These are phyloP conservation scores for Leccinum boreale DNA, from an alignment of 768 basidiomycete species.

Conservation along the genomic window DNA sequence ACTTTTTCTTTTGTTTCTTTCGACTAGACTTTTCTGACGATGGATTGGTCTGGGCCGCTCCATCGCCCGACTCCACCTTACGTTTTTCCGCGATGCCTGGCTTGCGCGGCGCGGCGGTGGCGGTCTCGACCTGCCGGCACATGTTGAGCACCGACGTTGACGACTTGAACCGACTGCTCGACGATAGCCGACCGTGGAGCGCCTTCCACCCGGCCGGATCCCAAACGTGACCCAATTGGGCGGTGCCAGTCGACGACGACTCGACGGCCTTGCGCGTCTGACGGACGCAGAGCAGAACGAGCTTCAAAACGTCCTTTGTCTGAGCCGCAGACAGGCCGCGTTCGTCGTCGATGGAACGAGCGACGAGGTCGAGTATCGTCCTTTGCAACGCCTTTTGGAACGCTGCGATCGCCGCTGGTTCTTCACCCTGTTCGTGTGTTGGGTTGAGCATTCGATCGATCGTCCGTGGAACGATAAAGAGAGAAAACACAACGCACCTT, in stretches of 20 bases:
- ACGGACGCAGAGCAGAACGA: slow-evolving; percentile 61
- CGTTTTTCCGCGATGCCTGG: slow-evolving; percentile 31
- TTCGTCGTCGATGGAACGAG: slow-evolving; percentile 47
- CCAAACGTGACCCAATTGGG: slow-evolving; percentile 45
- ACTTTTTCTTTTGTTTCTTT: slow-evolving; percentile 44
- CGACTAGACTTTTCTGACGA: slow-evolving; percentile 39
- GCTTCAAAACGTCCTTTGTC: slow-evolving; percentile 76
- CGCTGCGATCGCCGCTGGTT: slow-evolving; percentile 43
- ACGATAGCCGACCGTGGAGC: slow-evolving; percentile 44
- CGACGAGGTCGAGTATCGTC: slow-evolving; percentile 46
- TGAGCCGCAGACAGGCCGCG: slow-evolving; percentile 54
- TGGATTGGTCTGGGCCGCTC: slow-evolving; percentile 21
- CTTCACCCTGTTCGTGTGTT: slow-evolving; percentile 27
- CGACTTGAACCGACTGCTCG: slow-evolving; percentile 58
- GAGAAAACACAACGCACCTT: slow-evolving; percentile 15
- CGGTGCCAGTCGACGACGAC: slow-evolving; percentile 21
- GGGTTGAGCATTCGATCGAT: slow-evolving; percentile 4
- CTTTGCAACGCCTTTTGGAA: slow-evolving; percentile 46
- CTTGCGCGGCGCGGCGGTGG: slow-evolving; percentile 4
- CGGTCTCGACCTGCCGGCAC: slow-evolving; percentile 58
- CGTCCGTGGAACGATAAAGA: not conserved
- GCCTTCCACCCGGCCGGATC: slow-evolving; percentile 52
- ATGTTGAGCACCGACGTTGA: slow-evolving; percentile 59
- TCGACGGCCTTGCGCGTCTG: slow-evolving; percentile 50
- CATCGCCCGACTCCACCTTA: slow-evolving; percentile 33